Evolutionary conservation across 2,329 filamentous ascomycete species (phyloP).

Genomic region (Dactylella cylindrospora): DNA sequence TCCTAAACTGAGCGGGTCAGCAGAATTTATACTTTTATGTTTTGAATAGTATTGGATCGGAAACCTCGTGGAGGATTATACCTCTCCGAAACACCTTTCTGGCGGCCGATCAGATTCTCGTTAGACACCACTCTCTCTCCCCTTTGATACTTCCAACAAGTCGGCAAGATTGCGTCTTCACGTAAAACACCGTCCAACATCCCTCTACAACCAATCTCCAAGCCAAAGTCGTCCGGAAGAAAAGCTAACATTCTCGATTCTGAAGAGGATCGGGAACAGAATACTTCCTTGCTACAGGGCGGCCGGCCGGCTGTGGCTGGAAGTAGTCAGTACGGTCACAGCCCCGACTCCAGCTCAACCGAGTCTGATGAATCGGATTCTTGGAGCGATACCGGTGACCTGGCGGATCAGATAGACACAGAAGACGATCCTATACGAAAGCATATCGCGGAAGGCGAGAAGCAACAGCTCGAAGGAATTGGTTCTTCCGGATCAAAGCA

Average conservation of each 20-base stretch:
- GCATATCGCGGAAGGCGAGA: conserved; percentile 60
- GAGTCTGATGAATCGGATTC: conserved; percentile 67
- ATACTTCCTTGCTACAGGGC: conserved; percentile 58
- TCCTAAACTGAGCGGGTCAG: too few species aligned
- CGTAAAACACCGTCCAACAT: conserved; percentile 10
- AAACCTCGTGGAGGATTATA: too few species aligned
- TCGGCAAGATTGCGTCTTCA: conserved; percentile 40
- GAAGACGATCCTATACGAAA: conserved; percentile 77
- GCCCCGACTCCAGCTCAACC: conserved; percentile 54
- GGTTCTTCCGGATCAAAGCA: too few species aligned
- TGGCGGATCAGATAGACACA: conserved; percentile 85
- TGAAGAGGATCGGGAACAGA: conserved; percentile 55
- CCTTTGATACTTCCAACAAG: conserved; percentile 5
- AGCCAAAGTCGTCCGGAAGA: conserved; percentile 52
- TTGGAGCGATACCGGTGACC: conserved; percentile 93
- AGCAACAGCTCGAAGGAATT: not conserved
- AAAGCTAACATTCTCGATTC: conserved; percentile 51
- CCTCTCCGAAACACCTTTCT: too few species aligned
- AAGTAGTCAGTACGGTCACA: conserved; percentile 42
- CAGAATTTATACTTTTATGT: too few species aligned
- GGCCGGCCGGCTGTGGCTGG: conserved; percentile 45
- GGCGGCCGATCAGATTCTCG: too few species aligned
- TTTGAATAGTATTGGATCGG: too few species aligned
- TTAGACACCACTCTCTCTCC: too few species aligned
- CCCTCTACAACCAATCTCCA: conserved; percentile 48